phyloP scores from a whole-genome alignment of 306 rosid genomes.

The Malus orientalis region DNA sequence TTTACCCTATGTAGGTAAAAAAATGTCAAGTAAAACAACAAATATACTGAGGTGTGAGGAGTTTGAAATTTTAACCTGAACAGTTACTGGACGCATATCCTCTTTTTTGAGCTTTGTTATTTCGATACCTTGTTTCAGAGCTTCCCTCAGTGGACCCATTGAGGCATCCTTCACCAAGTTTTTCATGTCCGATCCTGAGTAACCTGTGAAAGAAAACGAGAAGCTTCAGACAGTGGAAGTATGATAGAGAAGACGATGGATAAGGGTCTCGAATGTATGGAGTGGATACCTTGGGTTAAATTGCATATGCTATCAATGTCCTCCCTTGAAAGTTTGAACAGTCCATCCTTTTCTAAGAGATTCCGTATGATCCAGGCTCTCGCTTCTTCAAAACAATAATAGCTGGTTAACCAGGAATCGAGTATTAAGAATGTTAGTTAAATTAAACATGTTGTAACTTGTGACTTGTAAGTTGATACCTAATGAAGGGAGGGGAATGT shows the following conservation, averaged over 20 bases:
- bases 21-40: neutral
- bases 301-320: conserved; percentile 63
- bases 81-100: conserved; percentile 69
- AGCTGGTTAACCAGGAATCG: conserved; percentile 19
- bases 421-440: conserved; percentile 1
- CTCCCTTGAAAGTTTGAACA: conserved; percentile 53
- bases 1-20: neutral
- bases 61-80: conserved; percentile 41
- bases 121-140: conserved; percentile 61
- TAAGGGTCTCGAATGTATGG: conserved; percentile 2
- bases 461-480: conserved; percentile 36
- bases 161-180: conserved; percentile 91
- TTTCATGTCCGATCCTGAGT: conserved; percentile 96
- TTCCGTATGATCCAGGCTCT: conserved; percentile 71
- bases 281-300: conserved; percentile 56
- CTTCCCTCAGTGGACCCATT: conserved; percentile 96
- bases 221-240: conserved; percentile 8
- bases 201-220: conserved; percentile 40
- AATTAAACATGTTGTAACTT: conserved; percentile 10
- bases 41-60: neutral
- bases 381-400: conserved; percentile 51
- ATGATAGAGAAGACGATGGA: conserved; percentile 9
- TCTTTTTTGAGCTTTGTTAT: conserved; percentile 62
- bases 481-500: conserved; percentile 84
- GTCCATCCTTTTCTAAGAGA: conserved; percentile 76